These are phyloP conservation scores for Daldinia caldariorum DNA, from an alignment of 495 filamentous ascomycete species.

Conservation along the genomic window DNA sequence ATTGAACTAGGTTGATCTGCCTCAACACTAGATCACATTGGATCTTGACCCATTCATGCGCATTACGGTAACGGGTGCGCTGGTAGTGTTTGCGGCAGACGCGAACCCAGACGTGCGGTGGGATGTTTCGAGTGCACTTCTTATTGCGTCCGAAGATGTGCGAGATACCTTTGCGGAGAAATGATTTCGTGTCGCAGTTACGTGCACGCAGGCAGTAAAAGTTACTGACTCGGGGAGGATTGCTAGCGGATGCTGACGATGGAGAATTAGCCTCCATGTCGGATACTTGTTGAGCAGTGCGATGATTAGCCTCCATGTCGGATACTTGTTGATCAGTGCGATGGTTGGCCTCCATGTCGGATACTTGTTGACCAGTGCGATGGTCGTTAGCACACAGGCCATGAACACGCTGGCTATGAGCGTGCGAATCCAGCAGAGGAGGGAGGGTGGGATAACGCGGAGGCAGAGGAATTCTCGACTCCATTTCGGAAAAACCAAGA, in stretches of 20 bases:
- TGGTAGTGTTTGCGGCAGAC: slow-evolving; percentile 91
- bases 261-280: slow-evolving; percentile 14
- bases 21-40: slow-evolving; percentile 68
- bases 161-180: slow-evolving; percentile 77
- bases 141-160: slow-evolving; percentile 94
- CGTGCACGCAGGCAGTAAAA: slow-evolving; percentile 49
- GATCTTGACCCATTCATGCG: slow-evolving; percentile 64
- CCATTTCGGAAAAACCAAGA: slow-evolving; percentile 36
- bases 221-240: slow-evolving; percentile 31
- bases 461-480: slow-evolving; percentile 5
- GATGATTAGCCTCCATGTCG: too few relatives aligned
- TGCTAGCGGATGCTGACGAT: slow-evolving; percentile 22
- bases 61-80: slow-evolving; percentile 71
- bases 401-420: too few relatives aligned
- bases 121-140: slow-evolving; percentile 72
- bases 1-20: slow-evolving; percentile 67
- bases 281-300: too few relatives aligned
- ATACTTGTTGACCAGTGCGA: background rate
- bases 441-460: background rate
- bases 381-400: slow-evolving; percentile 10
- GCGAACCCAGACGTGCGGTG: slow-evolving; percentile 70
- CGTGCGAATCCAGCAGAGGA: too few relatives aligned
- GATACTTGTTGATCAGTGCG: background rate
- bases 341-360: slow-evolving; percentile 32
- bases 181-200: slow-evolving; percentile 62